Base-by-base conservation (phyloP, 75 land plant genomes). In the Selaginella tamariscina region DNA sequence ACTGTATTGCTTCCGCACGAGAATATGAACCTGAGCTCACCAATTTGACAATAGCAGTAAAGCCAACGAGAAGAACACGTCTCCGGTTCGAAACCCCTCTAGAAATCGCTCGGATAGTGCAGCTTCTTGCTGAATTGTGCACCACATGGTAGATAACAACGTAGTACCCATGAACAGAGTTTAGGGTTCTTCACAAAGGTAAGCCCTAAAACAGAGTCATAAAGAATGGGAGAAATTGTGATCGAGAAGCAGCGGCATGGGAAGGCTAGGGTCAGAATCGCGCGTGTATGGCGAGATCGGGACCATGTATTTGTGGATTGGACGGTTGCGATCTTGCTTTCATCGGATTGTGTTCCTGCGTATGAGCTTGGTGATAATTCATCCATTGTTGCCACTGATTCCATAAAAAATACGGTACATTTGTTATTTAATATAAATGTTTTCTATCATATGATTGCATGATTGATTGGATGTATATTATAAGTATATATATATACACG, bases 361-460 rank as follows among this genome's bases (percentile, higher is more conserved):
- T 95, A 85, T 56, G 64, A 74, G 30, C 5, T 55, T 55, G 96
- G 71, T 59, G 96, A 95, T 64, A 90, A 95, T 64, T 91, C 92
- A 63, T 67, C 68, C 39, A 81, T 87, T 68, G 99, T 95, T 66
- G 99, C 99, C 74, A 95, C 99, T 56, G 99, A 95, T 70, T 77
- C 96, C 72, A 95, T 95, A 70, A 90, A 95, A 70, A 95, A 90
- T 73, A 95, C 99, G 22, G 99, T 95, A 32, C 21, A 29, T 13
- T 11, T 8, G 2, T 20, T 5, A 24, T 68, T 56, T 22, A 29
- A 18, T 57, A 20, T 11, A 49, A 20, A 11, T 49, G 11, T 49
- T 49, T 11, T n/a, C n/a, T n/a, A n/a, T n/a, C n/a, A n/a, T n/a
- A n/a, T n/a, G n/a, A n/a, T n/a, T n/a, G n/a, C n/a, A n/a, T n/a